Evolutionary conservation across 257 asterid genomes (phyloP).

Genomic region (Solanum megistacrolobum): DNA sequence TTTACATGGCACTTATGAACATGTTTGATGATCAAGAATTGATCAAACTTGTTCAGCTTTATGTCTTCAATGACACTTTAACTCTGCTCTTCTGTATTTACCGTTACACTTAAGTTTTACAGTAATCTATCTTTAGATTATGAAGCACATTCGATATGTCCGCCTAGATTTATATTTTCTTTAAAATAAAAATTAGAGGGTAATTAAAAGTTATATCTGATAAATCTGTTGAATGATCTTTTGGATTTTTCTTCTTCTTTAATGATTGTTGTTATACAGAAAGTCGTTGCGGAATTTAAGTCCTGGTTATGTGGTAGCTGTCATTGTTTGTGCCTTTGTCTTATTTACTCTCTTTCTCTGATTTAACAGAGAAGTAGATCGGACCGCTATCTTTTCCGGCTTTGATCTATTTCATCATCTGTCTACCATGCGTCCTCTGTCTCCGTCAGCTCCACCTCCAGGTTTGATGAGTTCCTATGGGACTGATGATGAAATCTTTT

Average conservation of each 20-base stretch:
- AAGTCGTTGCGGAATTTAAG: neutral
- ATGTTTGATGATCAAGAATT: neutral
- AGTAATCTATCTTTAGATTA: neutral
- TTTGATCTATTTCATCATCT: constrained; percentile 6
- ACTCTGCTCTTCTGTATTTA: neutral
- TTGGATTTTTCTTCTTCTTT: neutral
- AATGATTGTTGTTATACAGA: neutral
- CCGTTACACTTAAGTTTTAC: neutral
- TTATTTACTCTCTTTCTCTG: neutral
- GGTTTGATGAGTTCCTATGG: constrained; percentile 13
- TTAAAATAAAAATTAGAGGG: neutral
- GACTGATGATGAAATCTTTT: constrained; percentile 33
- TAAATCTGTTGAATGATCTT: neutral
- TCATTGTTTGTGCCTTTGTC: neutral
- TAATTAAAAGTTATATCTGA: neutral
- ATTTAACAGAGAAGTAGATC: constrained; percentile 4
- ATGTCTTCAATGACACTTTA: neutral
- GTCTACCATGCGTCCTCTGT: constrained; percentile 33
- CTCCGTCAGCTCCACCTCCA: constrained; percentile 20
- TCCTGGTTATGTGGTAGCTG: neutral
- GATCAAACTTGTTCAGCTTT: neutral
- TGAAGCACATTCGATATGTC: neutral
- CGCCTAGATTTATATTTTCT: neutral
- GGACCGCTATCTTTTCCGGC: neutral
- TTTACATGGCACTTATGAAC: neutral